Evolutionary conservation across 1,139 yeast species (phyloP).

Genomic region (Candida dubliniensis): DNA sequence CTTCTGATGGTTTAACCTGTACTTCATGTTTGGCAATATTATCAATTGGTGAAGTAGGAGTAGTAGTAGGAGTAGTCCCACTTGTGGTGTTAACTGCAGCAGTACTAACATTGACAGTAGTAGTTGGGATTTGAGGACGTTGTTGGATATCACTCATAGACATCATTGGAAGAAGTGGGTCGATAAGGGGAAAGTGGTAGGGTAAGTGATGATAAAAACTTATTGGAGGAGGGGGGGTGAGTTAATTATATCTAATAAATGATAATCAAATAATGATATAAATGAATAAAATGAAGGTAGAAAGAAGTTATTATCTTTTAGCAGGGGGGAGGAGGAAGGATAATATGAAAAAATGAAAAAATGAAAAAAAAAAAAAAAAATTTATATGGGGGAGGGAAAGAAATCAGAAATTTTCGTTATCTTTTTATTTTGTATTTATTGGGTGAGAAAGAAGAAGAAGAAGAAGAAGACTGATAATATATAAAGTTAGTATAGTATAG

Average conservation of each 20-base stretch:
- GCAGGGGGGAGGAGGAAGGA: too few species aligned
- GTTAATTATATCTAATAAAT: too few species aligned
- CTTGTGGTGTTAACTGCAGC: constrained; percentile 4
- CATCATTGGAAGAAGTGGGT: constrained; percentile 4
- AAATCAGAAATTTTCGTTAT: too few species aligned
- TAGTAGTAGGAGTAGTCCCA: constrained; percentile 4
- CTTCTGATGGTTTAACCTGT: background rate
- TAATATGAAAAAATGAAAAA: background rate
- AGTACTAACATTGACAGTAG: constrained; percentile 4
- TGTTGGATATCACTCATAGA: constrained; percentile 21
- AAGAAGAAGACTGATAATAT: too few species aligned
- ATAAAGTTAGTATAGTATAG: too few species aligned
- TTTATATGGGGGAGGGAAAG: background rate
- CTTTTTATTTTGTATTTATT: too few species aligned
- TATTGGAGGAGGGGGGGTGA: background rate
- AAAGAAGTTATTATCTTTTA: too few species aligned
- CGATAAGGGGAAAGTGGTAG: background rate
- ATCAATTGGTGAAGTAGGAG: constrained; percentile 4
- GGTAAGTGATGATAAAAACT: background rate
- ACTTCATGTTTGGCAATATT: background rate
- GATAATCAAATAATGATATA: too few species aligned
- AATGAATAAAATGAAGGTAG: too few species aligned
- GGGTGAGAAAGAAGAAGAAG: too few species aligned
- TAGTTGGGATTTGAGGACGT: constrained; percentile 13
- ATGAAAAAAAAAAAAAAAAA: background rate